phyloP scores from a whole-genome alignment of 371 early-diverging fungal genomes.

The Mortierella polycephala region DNA sequence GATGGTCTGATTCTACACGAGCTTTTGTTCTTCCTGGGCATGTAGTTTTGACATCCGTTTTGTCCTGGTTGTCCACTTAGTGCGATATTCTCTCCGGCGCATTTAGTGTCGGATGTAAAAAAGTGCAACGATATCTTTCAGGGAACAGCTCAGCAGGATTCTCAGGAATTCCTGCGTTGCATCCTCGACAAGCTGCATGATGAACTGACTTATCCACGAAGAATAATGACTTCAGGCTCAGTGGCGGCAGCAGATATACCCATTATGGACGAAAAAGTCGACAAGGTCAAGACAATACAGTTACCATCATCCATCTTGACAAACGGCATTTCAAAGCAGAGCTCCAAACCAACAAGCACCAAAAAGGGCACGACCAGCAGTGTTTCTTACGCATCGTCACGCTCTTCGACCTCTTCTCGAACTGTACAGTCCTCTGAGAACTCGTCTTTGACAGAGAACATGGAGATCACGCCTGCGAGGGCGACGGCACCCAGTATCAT shows the following conservation, averaged over 20 bases:
- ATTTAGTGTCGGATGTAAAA: conserved; percentile 53
- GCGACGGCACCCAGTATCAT: conserved; percentile 56
- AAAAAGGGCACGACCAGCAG: conserved; percentile 40
- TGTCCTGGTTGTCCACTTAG: conserved; percentile 12
- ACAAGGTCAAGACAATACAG: conserved; percentile 11
- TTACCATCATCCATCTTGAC: conserved; percentile 1
- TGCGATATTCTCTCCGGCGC: conserved; percentile 45
- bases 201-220: conserved; percentile 56
- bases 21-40: not conserved
- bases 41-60: not conserved
- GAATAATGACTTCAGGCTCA: conserved; percentile 1
- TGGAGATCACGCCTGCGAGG: conserved; percentile 47
- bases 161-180: conserved; percentile 60
- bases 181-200: conserved; percentile 59
- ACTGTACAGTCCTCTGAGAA: conserved; percentile 41
- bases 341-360: conserved; percentile 7
- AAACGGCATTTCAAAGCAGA: conserved; percentile 20
- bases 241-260: conserved; percentile 3
- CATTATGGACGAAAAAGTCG: conserved; percentile 16
- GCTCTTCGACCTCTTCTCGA: conserved; percentile 39
- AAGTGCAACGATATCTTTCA: conserved; percentile 54
- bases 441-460: conserved; percentile 44
- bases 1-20: not conserved
- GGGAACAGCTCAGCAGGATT: conserved; percentile 61
- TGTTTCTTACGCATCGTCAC: conserved; percentile 41